A percentile compares a stretch with the other conserved stretches of the same genome.
phyloP scores from a whole-genome alignment of 768 basidiomycete species.

The Serendipita vermifera region DNA sequence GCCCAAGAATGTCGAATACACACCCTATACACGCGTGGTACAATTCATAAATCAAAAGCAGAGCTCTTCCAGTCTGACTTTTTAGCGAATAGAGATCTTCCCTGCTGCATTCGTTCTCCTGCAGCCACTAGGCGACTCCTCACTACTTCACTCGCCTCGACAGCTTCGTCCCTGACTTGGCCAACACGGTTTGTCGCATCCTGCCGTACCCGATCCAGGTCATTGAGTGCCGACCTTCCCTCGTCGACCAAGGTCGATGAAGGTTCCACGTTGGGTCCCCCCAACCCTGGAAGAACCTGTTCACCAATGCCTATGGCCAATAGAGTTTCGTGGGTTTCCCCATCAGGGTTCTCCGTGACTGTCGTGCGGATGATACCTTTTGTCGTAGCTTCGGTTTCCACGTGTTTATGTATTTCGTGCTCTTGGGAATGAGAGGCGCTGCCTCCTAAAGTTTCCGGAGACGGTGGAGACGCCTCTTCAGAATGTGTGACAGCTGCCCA shows the following conservation, averaged over 20 bases:
- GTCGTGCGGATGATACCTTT: slow-evolving; percentile 20
- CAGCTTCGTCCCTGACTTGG: slow-evolving; percentile 12
- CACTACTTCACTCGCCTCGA: slow-evolving; percentile 10
- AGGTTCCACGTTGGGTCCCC: slow-evolving; percentile 15
- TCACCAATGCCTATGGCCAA: slow-evolving; percentile 21
- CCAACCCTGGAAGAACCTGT: slow-evolving; percentile 21
- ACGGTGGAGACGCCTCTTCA: background rate
- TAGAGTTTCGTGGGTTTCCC: slow-evolving; percentile 14
- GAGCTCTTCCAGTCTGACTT: slow-evolving; percentile 33
- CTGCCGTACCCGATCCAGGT: background rate
- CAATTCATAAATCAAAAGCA: slow-evolving; percentile 37
- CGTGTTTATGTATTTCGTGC: background rate
- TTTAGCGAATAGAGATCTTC: slow-evolving; percentile 10
- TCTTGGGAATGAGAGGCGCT: background rate
- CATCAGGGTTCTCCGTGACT: slow-evolving; percentile 8
- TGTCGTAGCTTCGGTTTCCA: slow-evolving; percentile 16
- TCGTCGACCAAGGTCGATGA: background rate
- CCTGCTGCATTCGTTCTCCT: slow-evolving; percentile 6
- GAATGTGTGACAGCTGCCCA: slow-evolving; percentile 5
- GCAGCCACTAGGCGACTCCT: slow-evolving; percentile 11
- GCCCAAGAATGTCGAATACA: too few species aligned
- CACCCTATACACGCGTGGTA: too few species aligned
- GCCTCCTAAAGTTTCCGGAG: background rate
- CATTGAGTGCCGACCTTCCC: background rate
- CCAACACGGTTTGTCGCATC: background rate